These are phyloP conservation scores for Rhododendron ferrugineum DNA, from an alignment of 148 eudicot species.

Conservation along the genomic window DNA sequence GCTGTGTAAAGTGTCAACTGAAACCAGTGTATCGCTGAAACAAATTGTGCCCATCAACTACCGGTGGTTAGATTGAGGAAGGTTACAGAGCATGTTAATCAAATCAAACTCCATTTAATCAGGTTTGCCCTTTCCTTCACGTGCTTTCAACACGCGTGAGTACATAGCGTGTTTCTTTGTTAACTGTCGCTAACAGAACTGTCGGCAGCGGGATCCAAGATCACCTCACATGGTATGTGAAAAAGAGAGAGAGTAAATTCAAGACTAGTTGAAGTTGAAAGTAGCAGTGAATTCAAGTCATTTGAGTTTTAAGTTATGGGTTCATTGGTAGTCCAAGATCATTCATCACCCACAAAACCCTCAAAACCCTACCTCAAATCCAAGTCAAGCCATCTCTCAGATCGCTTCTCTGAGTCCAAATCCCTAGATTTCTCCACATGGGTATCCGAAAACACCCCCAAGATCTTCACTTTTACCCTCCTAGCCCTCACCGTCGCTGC, in stretches of 20 bases:
- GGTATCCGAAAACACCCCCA: slow-evolving; percentile 17
- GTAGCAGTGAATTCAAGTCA: background rate
- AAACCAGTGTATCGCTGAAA: background rate
- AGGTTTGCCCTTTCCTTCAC: background rate
- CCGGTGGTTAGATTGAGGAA: background rate
- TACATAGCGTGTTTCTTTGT: background rate
- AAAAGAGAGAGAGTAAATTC: background rate
- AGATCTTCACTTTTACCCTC: slow-evolving; percentile 15
- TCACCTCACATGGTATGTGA: background rate
- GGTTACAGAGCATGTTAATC: background rate
- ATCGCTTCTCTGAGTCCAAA: slow-evolving; percentile 20
- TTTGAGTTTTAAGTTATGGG: background rate
- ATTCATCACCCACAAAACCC: slow-evolving; percentile 19
- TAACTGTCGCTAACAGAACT: background rate
- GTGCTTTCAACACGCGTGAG: background rate
- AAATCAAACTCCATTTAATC: background rate
- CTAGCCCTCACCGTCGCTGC: slow-evolving; percentile 24
- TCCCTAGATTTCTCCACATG: slow-evolving; percentile 21
- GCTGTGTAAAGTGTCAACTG: background rate
- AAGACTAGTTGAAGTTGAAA: background rate
- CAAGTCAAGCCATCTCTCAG: background rate
- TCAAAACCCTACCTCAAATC: slow-evolving; percentile 14
- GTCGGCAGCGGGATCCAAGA: slow-evolving; percentile 5
- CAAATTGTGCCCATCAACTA: background rate
- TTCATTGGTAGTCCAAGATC: slow-evolving; percentile 23